phyloP scores from a whole-genome alignment of 129 eudicot species.

The Flaveria robusta region DNA sequence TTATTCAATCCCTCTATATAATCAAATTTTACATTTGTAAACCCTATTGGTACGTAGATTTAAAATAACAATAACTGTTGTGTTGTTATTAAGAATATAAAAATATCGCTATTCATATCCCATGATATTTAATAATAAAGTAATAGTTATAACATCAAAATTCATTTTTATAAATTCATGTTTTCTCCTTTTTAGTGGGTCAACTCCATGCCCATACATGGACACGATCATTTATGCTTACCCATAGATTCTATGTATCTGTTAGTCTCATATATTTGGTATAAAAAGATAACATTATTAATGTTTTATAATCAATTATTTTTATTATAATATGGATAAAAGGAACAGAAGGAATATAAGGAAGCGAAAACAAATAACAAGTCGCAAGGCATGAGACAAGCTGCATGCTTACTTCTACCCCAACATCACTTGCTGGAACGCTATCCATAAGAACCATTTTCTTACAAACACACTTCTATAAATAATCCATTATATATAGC shows the following conservation, averaged over 20 bases:
- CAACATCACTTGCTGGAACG: conserved; percentile 33
- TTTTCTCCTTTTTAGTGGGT: not conserved
- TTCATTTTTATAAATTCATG: not conserved
- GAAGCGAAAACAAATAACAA: conserved; percentile 10
- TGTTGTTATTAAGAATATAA: no score
- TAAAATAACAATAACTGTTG: no score
- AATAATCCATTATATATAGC: no score
- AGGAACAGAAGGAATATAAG: not conserved
- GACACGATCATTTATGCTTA: not conserved
- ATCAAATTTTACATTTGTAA: no score
- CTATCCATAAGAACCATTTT: conserved; percentile 20
- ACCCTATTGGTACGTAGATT: no score
- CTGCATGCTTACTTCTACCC: conserved; percentile 33
- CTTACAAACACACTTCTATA: conserved; percentile 18
- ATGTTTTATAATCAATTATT: not conserved
- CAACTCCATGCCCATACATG: conserved; percentile 1
- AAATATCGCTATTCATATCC: no score
- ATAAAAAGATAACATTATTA: no score
- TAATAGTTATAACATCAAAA: not conserved
- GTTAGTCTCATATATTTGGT: not conserved
- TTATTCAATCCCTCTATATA: no score
- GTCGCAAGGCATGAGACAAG: conserved; percentile 31
- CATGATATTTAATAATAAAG: no score
- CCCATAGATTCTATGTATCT: conserved; percentile 6
- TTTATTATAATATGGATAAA: not conserved